Evolutionary conservation across 1,139 yeast genomes (phyloP), one percentile per base, ranked within the genome.

Genomic region (Hansenula lynferdii): DNA sequence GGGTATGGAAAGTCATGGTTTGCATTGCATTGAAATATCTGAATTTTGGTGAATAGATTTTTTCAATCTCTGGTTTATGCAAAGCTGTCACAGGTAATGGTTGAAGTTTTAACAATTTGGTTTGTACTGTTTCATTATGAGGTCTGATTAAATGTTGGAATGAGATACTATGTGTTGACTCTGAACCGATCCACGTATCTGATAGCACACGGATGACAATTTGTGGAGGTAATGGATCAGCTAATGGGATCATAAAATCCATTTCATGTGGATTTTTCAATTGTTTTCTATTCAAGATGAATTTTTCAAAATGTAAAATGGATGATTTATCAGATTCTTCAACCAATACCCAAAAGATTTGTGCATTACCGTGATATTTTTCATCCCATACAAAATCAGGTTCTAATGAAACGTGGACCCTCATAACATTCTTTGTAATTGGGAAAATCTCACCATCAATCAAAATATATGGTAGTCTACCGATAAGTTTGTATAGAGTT

Each of bases 21-120:
- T 94, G 98, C 96, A 94, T 90, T 6, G 98, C 98, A 57, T 94
- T 94, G 70, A 94, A 94, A 60, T 85, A 92, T 40, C 75, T 75
- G 68, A 92, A 92, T 47, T 76, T 78, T 7, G 61, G 44, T 2
- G 65, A 58, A 57, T 92, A 92, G 29, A 90, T 80, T 3, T 67
- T 58, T 57, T 89, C 96, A 35, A 87, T 62, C 16, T 72, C 67
- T 1, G 71, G 65, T 54, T 89, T 71, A 43, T 89, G 86, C 25
- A 92, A 67, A 0, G 97, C 97, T 1, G 81, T 62, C 0, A 83
- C 67, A 0, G 97, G 97, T 28, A 94, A 68, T 2, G 98, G 98
- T 43, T 89, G 90, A 38, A 94, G 62, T 42, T 84, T 71, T 47
- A 89, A 67, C 36, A 94, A 64, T 50, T 83, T 83, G 0, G 98